Base-by-base conservation (phyloP, 495 filamentous ascomycete genomes). In the Pyrenula aspistea region DNA sequence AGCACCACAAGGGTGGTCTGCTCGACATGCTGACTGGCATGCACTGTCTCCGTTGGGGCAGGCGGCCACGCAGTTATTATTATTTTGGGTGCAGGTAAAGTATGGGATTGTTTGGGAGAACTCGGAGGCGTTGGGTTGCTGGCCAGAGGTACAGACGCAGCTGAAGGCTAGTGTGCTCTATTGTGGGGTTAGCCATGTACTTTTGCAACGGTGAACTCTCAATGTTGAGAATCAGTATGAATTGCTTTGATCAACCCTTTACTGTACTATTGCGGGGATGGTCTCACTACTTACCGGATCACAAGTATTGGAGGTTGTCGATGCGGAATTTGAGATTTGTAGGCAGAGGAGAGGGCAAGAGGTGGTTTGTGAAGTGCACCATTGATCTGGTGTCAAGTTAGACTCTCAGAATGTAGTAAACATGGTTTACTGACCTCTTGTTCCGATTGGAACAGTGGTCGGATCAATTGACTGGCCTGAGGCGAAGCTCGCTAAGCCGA, bases 31-130 rank as follows among this genome's bases (percentile, higher is more conserved):
- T 50, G 70, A 71, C 51, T 83, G 72, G 64, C 89, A 95, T 36
- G 60, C 25, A 57, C 78, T 81, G 67, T 87, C 69, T 31, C 68
- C 66, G 12, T 51, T 55, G 31, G 31, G 8, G 71, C 90, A 94
- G 55, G 60, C 69, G 8, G 59, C 62, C 2, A 87, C 85, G 65
- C 89, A 96, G 61, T 91, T 74, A 65, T 73, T 83, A 62, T 81
- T 83, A 69, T 78, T 79, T 66, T 86, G 77, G 12, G 78, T 81
- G 78, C 91, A 96, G 59, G 85, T 74, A 72, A 83, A 91, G 79
- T 86, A 96, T 8, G 91, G 88, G 24, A 96, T 79, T 2, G 91
- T 96, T 64, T 87, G 79, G 21, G 87, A 87, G 78, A 87, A 96
- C 67, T 95, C 77, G 61, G 86, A 80, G 22, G 87, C 69, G 66